These are phyloP conservation scores for Talaromyces liani DNA, from an alignment of 495 filamentous ascomycete species.

Conservation along the genomic window DNA sequence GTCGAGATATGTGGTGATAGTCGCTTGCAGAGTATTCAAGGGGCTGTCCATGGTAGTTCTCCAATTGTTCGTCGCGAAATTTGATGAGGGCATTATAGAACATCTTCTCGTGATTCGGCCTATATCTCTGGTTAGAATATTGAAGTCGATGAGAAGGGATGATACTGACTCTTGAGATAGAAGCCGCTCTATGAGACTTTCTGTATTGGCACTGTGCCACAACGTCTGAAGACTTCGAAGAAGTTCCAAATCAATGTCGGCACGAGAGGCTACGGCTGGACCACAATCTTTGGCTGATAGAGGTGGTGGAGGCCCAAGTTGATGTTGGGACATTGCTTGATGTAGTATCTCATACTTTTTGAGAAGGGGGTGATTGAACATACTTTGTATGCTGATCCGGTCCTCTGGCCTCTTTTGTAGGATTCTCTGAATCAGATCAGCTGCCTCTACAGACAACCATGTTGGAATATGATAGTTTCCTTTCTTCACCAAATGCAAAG, in stretches of 20 bases:
- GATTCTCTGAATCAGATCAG: conserved; percentile 69
- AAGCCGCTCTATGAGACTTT: conserved; percentile 60
- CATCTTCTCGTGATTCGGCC: conserved; percentile 78
- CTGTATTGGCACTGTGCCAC: conserved; percentile 75
- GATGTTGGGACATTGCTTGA: conserved; percentile 38
- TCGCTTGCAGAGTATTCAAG: conserved; percentile 78
- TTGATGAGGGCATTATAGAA: conserved; percentile 80
- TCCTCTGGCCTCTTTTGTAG: conserved; percentile 64
- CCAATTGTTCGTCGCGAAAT: conserved; percentile 72
- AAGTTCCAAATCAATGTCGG: conserved; percentile 69
- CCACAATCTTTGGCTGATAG: conserved; percentile 49
- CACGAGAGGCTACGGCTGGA: conserved; percentile 35
- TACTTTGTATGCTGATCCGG: conserved; percentile 66
- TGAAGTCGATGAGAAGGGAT: background rate
- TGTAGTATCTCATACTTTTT: conserved; percentile 68
- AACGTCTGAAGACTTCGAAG: conserved; percentile 76
- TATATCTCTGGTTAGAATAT: conserved; percentile 33
- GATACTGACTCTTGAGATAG: conserved; percentile 60
- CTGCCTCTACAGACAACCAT: conserved; percentile 60
- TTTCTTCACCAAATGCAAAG: conserved; percentile 59
- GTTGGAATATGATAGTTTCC: conserved; percentile 67
- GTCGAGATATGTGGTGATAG: conserved; percentile 67
- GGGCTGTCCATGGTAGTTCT: conserved; percentile 69
- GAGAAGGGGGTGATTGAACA: conserved; percentile 79
- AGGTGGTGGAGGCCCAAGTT: conserved; percentile 46